Percentiles rank a stretch among this genome's conserved stretches.
Evolutionary conservation across 176 grass and related monocot species (phyloP).

Genomic region (Hyparrhenia diplandra): DNA sequence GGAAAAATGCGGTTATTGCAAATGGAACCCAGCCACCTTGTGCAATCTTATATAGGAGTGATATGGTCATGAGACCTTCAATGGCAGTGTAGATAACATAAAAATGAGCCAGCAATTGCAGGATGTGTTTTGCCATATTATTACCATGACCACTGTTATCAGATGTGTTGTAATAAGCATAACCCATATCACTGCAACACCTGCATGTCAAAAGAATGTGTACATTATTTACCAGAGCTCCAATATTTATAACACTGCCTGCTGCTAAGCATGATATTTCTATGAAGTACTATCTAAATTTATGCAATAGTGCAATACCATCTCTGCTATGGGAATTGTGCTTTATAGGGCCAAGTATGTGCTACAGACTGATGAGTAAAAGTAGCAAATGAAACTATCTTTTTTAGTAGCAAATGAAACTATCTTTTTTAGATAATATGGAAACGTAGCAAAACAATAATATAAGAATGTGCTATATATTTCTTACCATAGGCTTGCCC

Average conservation of each 20-base stretch:
- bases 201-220: constrained; percentile 32
- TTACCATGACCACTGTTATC: constrained; percentile 59
- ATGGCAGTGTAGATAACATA: constrained; percentile 34
- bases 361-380: not conserved
- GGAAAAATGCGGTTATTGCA: constrained; percentile 65
- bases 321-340: no score
- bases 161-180: constrained; percentile 84
- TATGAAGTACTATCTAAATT: not conserved
- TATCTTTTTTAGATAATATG: no score
- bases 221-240: not conserved
- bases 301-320: no score
- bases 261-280: not conserved
- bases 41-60: constrained; percentile 61
- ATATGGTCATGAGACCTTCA: constrained; percentile 65
- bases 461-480: not conserved
- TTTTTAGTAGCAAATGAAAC: no score
- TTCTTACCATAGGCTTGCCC: constrained; percentile 78
- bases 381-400: not conserved
- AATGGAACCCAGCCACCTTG: constrained; percentile 89
- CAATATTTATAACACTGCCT: not conserved
- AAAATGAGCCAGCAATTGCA: constrained; percentile 35
- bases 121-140: constrained; percentile 54
- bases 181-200: constrained; percentile 85
- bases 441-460: not conserved
- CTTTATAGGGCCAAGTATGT: no score